Evolutionary conservation across 495 filamentous ascomycete genomes (phyloP).

Genomic region (Aspergillus avenaceus): DNA sequence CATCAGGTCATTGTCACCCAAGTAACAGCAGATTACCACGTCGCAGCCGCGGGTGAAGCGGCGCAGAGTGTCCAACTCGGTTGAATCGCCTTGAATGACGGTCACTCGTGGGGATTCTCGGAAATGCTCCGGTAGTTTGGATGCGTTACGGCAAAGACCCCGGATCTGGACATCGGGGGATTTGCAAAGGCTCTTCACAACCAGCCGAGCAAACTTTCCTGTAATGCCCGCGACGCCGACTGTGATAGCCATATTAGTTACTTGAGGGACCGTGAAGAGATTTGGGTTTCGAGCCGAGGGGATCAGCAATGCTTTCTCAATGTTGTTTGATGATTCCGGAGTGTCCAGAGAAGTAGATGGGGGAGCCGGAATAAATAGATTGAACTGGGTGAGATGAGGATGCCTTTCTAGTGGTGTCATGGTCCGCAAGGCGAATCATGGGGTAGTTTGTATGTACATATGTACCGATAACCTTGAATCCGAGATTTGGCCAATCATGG

Average conservation of each 20-base stretch:
- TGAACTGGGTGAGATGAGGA: too few relatives aligned
- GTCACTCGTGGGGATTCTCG: conserved; percentile 10
- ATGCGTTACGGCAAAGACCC: conserved; percentile 25
- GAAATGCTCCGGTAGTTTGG: conserved; percentile 19
- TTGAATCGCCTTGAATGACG: conserved; percentile 14
- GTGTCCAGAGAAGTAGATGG: too few relatives aligned
- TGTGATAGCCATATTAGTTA: neutral
- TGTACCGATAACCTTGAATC: too few relatives aligned
- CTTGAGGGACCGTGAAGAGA: too few relatives aligned
- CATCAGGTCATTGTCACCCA: conserved; percentile 34
- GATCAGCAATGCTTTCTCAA: too few relatives aligned
- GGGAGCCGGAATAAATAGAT: too few relatives aligned
- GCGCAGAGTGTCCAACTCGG: conserved; percentile 16
- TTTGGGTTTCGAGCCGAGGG: too few relatives aligned
- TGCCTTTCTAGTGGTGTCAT: too few relatives aligned
- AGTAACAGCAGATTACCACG: conserved; percentile 35
- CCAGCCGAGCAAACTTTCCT: conserved; percentile 24
- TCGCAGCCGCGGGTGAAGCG: conserved; percentile 8
- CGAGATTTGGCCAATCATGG: too few relatives aligned
- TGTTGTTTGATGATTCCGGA: too few relatives aligned
- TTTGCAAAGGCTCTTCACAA: conserved; percentile 16
- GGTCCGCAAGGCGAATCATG: too few relatives aligned
- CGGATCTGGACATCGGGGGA: conserved; percentile 19
- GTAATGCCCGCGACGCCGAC: conserved; percentile 29
- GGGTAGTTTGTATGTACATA: too few relatives aligned